Evolutionary conservation across 2,329 filamentous ascomycete genomes (phyloP).

Genomic region (Hyphodiscus sp.): DNA sequence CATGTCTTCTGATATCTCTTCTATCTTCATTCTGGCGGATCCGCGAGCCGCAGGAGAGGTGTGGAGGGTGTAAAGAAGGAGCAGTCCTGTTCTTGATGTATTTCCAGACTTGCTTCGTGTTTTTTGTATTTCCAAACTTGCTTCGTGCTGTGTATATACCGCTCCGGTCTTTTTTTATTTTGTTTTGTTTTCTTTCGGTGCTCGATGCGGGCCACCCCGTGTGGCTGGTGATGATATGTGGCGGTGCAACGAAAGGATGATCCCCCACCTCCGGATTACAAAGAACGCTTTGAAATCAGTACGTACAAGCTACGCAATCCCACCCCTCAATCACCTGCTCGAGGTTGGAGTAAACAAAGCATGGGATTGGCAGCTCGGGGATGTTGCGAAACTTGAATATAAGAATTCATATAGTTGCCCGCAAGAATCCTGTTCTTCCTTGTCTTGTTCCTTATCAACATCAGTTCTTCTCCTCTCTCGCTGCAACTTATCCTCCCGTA

Average conservation of each 20-base stretch:
- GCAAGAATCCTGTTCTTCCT: neutral
- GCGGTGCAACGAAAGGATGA: neutral
- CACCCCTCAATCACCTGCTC: neutral
- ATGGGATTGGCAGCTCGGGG: neutral
- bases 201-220: no score
- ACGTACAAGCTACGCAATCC: neutral
- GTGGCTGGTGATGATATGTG: no score
- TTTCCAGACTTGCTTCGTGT: no score
- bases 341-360: no score
- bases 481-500: no score
- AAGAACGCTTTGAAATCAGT: constrained; percentile 5
- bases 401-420: neutral
- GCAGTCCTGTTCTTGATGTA: no score
- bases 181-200: no score
- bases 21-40: constrained; percentile 23
- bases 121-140: no score
- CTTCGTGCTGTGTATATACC: no score
- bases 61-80: neutral
- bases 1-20: constrained; percentile 22
- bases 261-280: neutral
- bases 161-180: no score
- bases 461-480: no score
- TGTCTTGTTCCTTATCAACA: neutral
- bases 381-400: neutral
- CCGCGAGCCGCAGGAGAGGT: neutral